These are phyloP conservation scores for Colletotrichum sp. DNA, from an alignment of 2,329 filamentous ascomycete species.

Conservation along the genomic window DNA sequence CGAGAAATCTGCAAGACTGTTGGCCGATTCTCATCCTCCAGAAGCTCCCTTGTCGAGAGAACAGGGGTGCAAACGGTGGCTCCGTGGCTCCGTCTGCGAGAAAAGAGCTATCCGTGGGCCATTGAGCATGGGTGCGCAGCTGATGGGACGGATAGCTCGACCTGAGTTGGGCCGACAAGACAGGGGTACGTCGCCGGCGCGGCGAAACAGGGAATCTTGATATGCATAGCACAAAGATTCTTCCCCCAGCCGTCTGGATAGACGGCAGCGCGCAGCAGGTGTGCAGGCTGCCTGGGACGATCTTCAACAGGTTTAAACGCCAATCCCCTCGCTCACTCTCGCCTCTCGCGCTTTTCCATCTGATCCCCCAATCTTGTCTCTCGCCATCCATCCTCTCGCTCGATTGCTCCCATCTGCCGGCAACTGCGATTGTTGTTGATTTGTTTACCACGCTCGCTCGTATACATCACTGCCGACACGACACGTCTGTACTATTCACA, in stretches of 20 bases:
- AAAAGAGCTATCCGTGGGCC: not conserved
- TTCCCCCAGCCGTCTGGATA: slow-evolving; percentile 3
- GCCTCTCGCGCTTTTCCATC: not conserved
- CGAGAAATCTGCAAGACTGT: not conserved
- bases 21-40: not conserved
- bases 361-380: slow-evolving; percentile 8
- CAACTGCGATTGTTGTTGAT: not conserved
- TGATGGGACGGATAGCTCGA: slow-evolving; percentile 9
- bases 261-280: not conserved
- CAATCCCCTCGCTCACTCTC: slow-evolving; percentile 10
- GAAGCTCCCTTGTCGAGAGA: slow-evolving; percentile 4
- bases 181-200: slow-evolving; percentile 10
- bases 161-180: slow-evolving; percentile 12
- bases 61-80: slow-evolving; percentile 7
- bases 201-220: slow-evolving; percentile 21
- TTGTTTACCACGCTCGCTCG: slow-evolving; percentile 7
- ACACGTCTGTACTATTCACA: not conserved
- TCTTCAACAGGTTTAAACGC: slow-evolving; percentile 23
- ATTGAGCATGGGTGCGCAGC: not conserved
- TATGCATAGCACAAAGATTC: slow-evolving; percentile 21
- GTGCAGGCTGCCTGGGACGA: slow-evolving; percentile 16
- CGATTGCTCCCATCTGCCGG: not conserved
- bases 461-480: not conserved
- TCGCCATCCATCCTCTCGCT: slow-evolving; percentile 8
- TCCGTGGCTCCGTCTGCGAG: not conserved